Base-by-base conservation (phyloP, 768 basidiomycete genomes). In the Polyporus arcularius region DNA sequence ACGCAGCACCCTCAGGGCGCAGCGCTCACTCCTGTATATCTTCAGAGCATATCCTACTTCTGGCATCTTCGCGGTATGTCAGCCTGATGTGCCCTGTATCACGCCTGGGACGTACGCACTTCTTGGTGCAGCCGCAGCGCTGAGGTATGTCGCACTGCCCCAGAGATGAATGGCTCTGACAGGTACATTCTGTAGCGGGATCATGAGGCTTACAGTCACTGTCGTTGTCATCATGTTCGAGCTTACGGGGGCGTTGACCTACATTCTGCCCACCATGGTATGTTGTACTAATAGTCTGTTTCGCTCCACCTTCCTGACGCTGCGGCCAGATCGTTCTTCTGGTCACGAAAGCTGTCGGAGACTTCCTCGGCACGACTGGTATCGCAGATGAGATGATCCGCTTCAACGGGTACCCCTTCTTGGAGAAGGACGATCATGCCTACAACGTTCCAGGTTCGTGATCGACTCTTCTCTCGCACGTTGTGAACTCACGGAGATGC, bases 201-300 rank as follows among this genome's bases (percentile, higher is more conserved):
- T 98, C 55, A 99, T 98, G 84, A 85, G 96, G 67, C 92, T 98
- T 59, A 99, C 97, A 0, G 94, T 98, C 30, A 94, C 96, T 0
- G 95, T 99, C 5, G 97, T 98, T 8, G 97, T 98, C 39, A 96
- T 99, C 74, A 98, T 99, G 95, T 98, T 98, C 72, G 96, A 98
- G 70, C 81, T 99, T 18, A 99, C 97, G 4, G 97, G 97, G 12
- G 96, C 97, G 6, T 74, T 98, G 69, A 98, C 94, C 18, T 98
- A 99, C 71, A 96, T 98, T 66, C 76, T 99, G 30, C 97, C 97
- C 6, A 96, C 94, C 14, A 99, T 99, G 97, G 96, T 95, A 65
- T 67, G 82, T 68, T 43, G 21, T 21, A 21, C 21, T 4, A 4
- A 16, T 26, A 15, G 47, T 30, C 18, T 45, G 2, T 28, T 2